phyloP scores from a whole-genome alignment of 225 moss, liverwort and hornwort genomes.

The Climacium dendroides region DNA sequence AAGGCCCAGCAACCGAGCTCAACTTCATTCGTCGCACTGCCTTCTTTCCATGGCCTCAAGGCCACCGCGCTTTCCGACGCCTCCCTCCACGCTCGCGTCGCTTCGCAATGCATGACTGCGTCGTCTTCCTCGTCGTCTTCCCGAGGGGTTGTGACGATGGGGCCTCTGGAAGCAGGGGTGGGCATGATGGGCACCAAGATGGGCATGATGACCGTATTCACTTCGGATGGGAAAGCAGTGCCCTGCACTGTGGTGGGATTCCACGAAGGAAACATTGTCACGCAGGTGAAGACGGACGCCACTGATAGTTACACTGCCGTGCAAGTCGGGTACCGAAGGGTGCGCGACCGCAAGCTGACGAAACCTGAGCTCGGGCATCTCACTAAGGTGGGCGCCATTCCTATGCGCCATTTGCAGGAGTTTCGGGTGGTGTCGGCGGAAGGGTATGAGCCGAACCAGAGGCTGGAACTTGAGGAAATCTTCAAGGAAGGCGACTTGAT shows the following conservation, averaged over 20 bases:
- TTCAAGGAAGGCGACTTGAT: constrained; percentile 85
- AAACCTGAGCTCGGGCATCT: constrained; percentile 81
- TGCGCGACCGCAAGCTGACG: constrained; percentile 71
- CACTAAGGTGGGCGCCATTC: constrained; percentile 51
- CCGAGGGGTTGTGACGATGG: constrained; percentile 52
- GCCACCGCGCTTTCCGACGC: not conserved
- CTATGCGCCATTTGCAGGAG: constrained; percentile 94
- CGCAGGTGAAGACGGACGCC: constrained; percentile 74
- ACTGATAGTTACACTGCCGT: constrained; percentile 70
- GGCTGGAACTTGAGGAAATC: constrained; percentile 51
- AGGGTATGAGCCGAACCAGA: constrained; percentile 55
- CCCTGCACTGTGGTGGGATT: constrained; percentile 86
- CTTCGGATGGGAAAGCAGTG: constrained; percentile 44
- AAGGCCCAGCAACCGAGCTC: not conserved
- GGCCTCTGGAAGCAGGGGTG: constrained; percentile 60
- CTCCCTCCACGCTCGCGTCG: not conserved
- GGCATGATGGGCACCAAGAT: constrained; percentile 94
- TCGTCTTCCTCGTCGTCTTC: not conserved
- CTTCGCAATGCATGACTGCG: not conserved
- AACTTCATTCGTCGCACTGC: not conserved
- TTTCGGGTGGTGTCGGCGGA: constrained; percentile 47
- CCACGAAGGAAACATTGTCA: constrained; percentile 83
- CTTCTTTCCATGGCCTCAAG: constrained; percentile 12
- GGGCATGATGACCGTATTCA: constrained; percentile 93
- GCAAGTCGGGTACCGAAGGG: constrained; percentile 78